phyloP scores from a whole-genome alignment of 306 rosid genomes.

The Alnus glutinosa region DNA sequence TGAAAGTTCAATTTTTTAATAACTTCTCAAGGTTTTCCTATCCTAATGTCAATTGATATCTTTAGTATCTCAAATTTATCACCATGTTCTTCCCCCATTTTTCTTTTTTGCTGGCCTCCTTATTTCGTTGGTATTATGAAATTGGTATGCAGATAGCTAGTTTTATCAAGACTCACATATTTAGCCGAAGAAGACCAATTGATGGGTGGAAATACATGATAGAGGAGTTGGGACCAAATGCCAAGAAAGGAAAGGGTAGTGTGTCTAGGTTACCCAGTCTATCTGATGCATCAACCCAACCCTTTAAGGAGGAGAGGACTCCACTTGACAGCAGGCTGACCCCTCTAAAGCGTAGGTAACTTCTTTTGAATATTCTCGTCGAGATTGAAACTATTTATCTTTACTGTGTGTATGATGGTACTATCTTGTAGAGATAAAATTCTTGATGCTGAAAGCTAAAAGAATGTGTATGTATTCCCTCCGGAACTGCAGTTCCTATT shows the following conservation, averaged over 20 bases:
- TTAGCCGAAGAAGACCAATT: constrained; percentile 89
- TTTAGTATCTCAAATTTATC: not conserved
- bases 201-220: constrained; percentile 99
- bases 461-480: not conserved
- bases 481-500: too few species aligned
- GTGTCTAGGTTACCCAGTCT: constrained; percentile 80
- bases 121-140: not conserved
- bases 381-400: not conserved
- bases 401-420: not conserved
- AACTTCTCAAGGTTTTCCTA: not conserved
- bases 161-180: constrained; percentile 90
- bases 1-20: not conserved
- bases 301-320: constrained; percentile 75
- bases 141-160: constrained; percentile 78
- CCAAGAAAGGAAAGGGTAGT: constrained; percentile 87
- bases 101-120: not conserved
- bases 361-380: not conserved
- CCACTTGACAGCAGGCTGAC: constrained; percentile 34
- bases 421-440: not conserved
- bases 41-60: not conserved
- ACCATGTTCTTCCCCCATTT: not conserved
- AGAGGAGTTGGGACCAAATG: constrained; percentile 95
- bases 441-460: not conserved
- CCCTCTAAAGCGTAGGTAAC: constrained; percentile 42
- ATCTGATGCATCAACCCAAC: constrained; percentile 88